Evolutionary conservation across 108 stramenopile species (phyloP), one percentile per base, ranked within the genome.

Genomic region (Chaetoceros tenuissimus): DNA sequence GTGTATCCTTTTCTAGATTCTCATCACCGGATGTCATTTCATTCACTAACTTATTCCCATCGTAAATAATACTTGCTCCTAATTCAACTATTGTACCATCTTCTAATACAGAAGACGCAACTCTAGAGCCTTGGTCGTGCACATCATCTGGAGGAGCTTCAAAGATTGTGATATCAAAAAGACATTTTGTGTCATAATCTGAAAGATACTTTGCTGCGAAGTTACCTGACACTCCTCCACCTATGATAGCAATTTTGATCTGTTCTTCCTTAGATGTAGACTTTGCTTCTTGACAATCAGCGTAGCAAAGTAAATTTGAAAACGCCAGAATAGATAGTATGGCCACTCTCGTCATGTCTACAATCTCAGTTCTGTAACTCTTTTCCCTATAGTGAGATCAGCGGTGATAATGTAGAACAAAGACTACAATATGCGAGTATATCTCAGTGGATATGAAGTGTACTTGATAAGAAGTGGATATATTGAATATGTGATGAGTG

Each of bases 1-100:
- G 34, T 40, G 5, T 13, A 13, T 20, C 24, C 44, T 19, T 64
- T 19, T n/a, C 56, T 29, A 28, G 48, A 25, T 28, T 60, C 23
- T 58, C 49, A 56, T 71, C 69, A 51, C 74, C 74, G 40, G 58
- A 34, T 54, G 69, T 66, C 67, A 72, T 77, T 22, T 72, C 63
- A 5, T 59, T 67, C 7, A 77, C 78, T 29, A 80, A 63, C 34
- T 69, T 57, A 53, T 75, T 75, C 30, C 70, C 78, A 19, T 70
- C 62, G 31, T 75, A 77, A 18, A 71, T 63, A 18, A 82, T 73
- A 7, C 80, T 78, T 2, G 89, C 89, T 22, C 89, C 89, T 21
- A 84, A 40, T 65, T 90, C 89, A n/a, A 90, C 73, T 2, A 75
- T 64, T 24, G 57, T 73, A 0, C 79, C 83, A 63, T 84, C 85